phyloP scores from a whole-genome alignment of 2,329 filamentous ascomycete species.

The Coniella vitis region DNA sequence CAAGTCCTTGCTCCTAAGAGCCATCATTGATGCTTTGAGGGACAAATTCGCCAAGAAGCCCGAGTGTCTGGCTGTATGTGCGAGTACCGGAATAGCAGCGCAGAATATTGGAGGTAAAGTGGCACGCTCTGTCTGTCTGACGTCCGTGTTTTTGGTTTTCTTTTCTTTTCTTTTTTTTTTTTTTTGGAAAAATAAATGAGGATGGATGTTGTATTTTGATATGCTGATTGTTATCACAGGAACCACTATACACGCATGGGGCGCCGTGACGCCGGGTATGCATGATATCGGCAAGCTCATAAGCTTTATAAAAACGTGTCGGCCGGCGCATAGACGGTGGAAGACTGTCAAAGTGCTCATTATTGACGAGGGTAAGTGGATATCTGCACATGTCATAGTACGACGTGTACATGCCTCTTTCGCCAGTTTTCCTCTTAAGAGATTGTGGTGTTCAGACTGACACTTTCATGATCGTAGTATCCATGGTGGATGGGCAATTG shows the following conservation, averaged over 20 bases:
- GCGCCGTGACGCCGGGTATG: slow-evolving; percentile 67
- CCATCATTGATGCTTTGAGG: slow-evolving; percentile 61
- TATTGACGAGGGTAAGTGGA: slow-evolving; percentile 49
- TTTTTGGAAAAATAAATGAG: too few species aligned
- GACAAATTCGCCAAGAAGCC: slow-evolving; percentile 55
- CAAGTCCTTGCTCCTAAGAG: slow-evolving; percentile 67
- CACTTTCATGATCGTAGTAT: slow-evolving; percentile 35
- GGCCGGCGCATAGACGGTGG: slow-evolving; percentile 64
- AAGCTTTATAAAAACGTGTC: slow-evolving; percentile 64
- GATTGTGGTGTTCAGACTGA: too few species aligned
- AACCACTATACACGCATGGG: slow-evolving; percentile 67
- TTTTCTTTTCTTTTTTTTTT: too few species aligned
- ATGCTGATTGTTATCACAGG: not conserved
- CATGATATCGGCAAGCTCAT: slow-evolving; percentile 62
- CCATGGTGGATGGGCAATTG: slow-evolving; percentile 71
- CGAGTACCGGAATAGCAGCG: slow-evolving; percentile 67
- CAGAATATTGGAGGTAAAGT: slow-evolving; percentile 66
- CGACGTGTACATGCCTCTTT: too few species aligned
- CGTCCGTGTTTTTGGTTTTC: too few species aligned
- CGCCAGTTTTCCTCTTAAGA: too few species aligned
- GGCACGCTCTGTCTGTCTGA: too few species aligned
- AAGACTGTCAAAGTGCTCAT: slow-evolving; percentile 63
- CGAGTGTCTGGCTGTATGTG: slow-evolving; percentile 65
- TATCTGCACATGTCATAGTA: too few species aligned
- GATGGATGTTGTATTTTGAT: too few species aligned